Evolutionary conservation across 768 basidiomycete genomes (phyloP), one percentile per base, ranked within the genome.

Genomic region (Boletus reticulatus): DNA sequence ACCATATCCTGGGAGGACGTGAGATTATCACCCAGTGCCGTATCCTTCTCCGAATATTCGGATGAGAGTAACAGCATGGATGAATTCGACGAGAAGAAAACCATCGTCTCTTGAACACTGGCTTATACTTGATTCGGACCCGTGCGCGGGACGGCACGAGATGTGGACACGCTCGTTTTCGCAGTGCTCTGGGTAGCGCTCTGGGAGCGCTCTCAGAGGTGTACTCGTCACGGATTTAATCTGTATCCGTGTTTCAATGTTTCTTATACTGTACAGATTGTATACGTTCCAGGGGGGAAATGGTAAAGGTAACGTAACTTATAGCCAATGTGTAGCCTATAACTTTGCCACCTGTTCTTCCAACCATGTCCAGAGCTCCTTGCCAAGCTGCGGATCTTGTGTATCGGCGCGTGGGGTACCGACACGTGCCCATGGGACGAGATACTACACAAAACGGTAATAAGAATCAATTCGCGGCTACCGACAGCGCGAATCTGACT

Each of bases 321-420:
- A 29, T 9, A 29, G 2, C 7, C 29, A 29, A 29, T 29, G 29
- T 37, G 2, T 27, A 27, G 2, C 13, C 27, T 50, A 49, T 10
- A 45, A 29, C 27, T 39, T 44, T 4, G 36, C 11, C 12, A 56
- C 53, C 22, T 57, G 56, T 44, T 58, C 57, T 24, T 58, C 57
- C 24, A 56, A 31, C 57, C 57, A 58, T 5, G 6, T 14, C 57
- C 57, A 56, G 32, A 58, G 53, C 43, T 57, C 53, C 57, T 50
- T 50, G 31, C 57, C 54, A n/a, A 58, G 53, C 19, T 58, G 53
- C 6, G 38, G 43, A 41, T 58, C 54, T 41, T 43, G 54, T 1
- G 57, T 58, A 17, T 29, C n/a, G 10, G 57, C 47, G 13, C 38
- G 37, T 12, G 48, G 54, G 31, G 17, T 20, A 38, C 54, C 53